Evolutionary conservation across 2,329 filamentous ascomycete species (phyloP), one percentile per base, ranked within the genome.

Genomic region (Penicillium occitanis): DNA sequence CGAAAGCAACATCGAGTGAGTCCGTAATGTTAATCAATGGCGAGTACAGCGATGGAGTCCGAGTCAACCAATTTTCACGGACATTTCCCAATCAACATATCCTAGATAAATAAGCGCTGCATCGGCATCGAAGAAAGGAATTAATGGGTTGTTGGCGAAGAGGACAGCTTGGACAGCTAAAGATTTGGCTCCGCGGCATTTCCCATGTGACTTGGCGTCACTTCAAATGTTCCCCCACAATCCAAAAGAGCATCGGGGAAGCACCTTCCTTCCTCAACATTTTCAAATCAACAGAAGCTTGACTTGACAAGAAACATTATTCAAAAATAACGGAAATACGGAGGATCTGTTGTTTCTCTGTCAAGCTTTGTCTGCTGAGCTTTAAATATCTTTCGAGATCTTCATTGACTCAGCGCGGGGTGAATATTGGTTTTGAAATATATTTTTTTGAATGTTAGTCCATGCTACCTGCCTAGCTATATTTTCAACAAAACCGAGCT

Each of bases 141-240:
- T 11, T 30, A 5, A 6, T 37, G 42, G 30, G 30, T 25, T 5
- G 48, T 22, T 17, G 60, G 17, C 17, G 61, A 44, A 63, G 61
- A 63, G 42, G 40, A 64, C 53, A 67, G 44, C 55, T 66, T 66
- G 48, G 42, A 63, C 50, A 63, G 59, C 48, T 57, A 7, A 33
- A 30, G 50, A 61, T 48, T 61, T 62, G 33, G 30, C 46, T 25
- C 33, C 28, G 10, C 42, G 63, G 44, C 22, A 19, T 63, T 48
- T 51, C 35, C 61, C 67, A 67, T 65, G 72, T 72, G 73, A 71
- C 73, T 73, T 76, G 74, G 73, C 72, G 71, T 74, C 73, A 74
- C 71, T 71, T 71, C 25, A 25, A 25, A 25, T 3, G 25, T 25
- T 25, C 69, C 71, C 69, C 67, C 59, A 62, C 51, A 68, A 62